phyloP scores from a whole-genome alignment of 805 yeast genomes.

The Teunomyces stri region DNA sequence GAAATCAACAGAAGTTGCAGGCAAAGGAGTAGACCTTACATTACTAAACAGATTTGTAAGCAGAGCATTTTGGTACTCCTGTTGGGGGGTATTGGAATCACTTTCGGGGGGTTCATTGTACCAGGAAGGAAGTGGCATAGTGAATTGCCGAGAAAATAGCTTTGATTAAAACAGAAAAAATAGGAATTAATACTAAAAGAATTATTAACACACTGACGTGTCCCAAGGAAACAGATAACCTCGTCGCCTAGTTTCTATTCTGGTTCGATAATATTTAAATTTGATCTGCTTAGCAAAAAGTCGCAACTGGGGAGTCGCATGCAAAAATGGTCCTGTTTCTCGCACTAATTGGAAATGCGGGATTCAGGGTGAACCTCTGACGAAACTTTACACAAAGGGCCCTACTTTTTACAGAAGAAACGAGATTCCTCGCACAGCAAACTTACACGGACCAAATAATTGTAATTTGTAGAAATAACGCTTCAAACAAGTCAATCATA shows the following conservation, averaged over 20 bases:
- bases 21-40: neutral
- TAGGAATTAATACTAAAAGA: neutral
- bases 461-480: neutral
- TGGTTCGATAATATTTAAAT: neutral
- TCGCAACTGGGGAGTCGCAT: neutral
- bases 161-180: neutral
- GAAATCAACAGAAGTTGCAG: neutral
- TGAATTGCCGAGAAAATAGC: neutral
- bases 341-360: neutral
- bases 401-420: neutral
- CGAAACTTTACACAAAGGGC: neutral
- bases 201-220: neutral
- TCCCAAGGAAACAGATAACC: neutral
- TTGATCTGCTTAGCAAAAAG: neutral
- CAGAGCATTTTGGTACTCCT: neutral
- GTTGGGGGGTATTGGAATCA: neutral
- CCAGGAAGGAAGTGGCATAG: constrained; percentile 3
- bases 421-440: neutral
- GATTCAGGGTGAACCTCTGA: neutral
- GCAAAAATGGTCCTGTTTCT: neutral
- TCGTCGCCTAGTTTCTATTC: neutral
- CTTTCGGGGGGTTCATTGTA: constrained; percentile 2
- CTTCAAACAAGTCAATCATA: neutral
- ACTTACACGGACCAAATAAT: neutral
- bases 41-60: neutral